These are phyloP conservation scores for Acacia melanoxylon DNA, from an alignment of 306 rosid genomes.

Conservation along the genomic window DNA sequence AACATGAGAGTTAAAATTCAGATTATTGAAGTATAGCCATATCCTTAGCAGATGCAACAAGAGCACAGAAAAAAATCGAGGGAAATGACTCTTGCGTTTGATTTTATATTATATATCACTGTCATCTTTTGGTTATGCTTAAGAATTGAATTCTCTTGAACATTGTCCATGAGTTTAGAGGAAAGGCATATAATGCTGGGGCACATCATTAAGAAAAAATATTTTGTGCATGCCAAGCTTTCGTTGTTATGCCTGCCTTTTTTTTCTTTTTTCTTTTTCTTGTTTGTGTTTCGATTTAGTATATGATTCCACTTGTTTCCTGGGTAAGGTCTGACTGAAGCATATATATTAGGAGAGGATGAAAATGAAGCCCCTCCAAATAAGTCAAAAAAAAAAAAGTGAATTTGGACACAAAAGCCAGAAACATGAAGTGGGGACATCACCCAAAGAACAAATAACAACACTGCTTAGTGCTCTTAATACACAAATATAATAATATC, in stretches of 20 bases:
- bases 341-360: not conserved
- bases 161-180: constrained; percentile 43
- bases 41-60: not conserved
- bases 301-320: constrained; percentile 46
- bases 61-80: not conserved
- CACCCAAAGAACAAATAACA: constrained; percentile 11
- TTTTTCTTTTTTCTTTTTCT: not conserved
- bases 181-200: constrained; percentile 26
- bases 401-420: constrained; percentile 24
- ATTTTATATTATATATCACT: not conserved
- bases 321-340: not conserved
- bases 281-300: constrained; percentile 30
- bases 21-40: not conserved
- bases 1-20: not conserved
- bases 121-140: constrained; percentile 19
- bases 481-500: constrained; percentile 23
- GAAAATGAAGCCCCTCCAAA: constrained; percentile 21
- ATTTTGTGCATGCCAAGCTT: constrained; percentile 15
- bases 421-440: constrained; percentile 24
- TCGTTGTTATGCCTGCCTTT: not conserved
- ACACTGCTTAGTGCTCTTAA: constrained; percentile 26
- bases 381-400: not conserved
- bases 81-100: not conserved
- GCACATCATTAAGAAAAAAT: constrained; percentile 16
- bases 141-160: constrained; percentile 45